Percentiles rank a stretch among this genome's conserved stretches.
phyloP scores from a whole-genome alignment of 345 rosid genomes.

The Stellera chamaejasme region DNA sequence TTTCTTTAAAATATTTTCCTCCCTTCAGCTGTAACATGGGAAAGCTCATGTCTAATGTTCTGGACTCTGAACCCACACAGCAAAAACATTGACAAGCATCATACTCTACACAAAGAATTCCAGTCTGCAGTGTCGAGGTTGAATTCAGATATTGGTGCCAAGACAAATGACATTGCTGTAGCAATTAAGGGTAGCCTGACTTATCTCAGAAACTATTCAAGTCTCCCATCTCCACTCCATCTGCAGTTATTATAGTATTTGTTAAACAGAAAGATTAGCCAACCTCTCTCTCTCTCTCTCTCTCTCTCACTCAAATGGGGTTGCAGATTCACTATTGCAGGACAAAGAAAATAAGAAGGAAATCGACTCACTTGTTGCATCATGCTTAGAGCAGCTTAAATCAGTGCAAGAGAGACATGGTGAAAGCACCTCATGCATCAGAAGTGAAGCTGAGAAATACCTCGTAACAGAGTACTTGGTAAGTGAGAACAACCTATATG shows the following conservation, averaged over 20 bases:
- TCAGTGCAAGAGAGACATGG: constrained; percentile 54
- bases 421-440: constrained; percentile 37
- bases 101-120: constrained; percentile 32
- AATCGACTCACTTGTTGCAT: constrained; percentile 39
- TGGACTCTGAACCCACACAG: constrained; percentile 25
- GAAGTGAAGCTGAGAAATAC: constrained; percentile 60
- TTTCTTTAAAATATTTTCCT: neutral
- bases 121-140: constrained; percentile 33
- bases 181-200: constrained; percentile 46
- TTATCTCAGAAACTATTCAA: neutral
- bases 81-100: constrained; percentile 29
- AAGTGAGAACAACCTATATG: constrained; percentile 5
- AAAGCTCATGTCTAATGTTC: neutral
- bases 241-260: neutral
- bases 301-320: neutral
- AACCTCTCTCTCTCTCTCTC: neutral
- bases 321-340: constrained; percentile 43
- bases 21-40: neutral
- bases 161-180: constrained; percentile 28
- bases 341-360: constrained; percentile 53
- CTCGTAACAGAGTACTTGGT: constrained; percentile 75
- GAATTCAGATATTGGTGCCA: constrained; percentile 34
- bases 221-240: neutral
- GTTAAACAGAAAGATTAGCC: neutral
- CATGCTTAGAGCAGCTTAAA: constrained; percentile 45